A percentile compares a stretch with the other conserved stretches of the same genome.
These are phyloP conservation scores for Populus hybrid DNA, from an alignment of 441 rosid species.

Conservation along the genomic window DNA sequence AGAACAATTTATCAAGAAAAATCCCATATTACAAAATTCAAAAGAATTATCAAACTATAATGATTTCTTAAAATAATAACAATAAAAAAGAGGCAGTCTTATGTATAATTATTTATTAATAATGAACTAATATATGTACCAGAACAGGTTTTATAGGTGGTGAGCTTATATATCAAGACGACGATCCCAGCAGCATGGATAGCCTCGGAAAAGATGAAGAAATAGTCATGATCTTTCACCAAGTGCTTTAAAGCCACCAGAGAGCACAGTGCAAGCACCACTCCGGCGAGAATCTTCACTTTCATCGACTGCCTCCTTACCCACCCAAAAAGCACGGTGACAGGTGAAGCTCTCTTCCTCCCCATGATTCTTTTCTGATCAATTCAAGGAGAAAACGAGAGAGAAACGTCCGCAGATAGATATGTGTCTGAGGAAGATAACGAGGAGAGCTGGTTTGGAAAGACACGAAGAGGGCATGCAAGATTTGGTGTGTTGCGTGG, in stretches of 20 bases:
- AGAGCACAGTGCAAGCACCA: constrained; percentile 21
- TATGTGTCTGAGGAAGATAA: not conserved
- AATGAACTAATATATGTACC: constrained; percentile 30
- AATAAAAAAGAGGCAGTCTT: not conserved
- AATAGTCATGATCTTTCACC: constrained; percentile 39
- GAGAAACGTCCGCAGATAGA: not conserved
- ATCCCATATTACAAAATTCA: not conserved
- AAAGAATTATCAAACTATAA: not conserved
- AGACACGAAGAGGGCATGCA: constrained; percentile 19
- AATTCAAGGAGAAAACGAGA: not conserved
- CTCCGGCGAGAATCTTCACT: constrained; percentile 46
- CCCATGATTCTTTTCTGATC: constrained; percentile 38
- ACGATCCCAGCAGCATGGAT: constrained; percentile 69
- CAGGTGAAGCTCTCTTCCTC: constrained; percentile 49
- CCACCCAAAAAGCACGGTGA: constrained; percentile 41
- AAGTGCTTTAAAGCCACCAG: constrained; percentile 39
- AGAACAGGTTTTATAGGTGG: constrained; percentile 59
- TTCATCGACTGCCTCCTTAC: constrained; percentile 49
- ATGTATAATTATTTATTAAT: no score
- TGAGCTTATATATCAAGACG: constrained; percentile 71
- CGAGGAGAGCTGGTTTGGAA: not conserved
- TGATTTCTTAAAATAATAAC: not conserved
- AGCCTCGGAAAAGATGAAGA: constrained; percentile 63
- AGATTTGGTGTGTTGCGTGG: not conserved
- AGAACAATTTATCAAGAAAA: not conserved